Conservation (phyloP, 768 basidiomycete genomes). For the Clavulina sp. region DNA sequence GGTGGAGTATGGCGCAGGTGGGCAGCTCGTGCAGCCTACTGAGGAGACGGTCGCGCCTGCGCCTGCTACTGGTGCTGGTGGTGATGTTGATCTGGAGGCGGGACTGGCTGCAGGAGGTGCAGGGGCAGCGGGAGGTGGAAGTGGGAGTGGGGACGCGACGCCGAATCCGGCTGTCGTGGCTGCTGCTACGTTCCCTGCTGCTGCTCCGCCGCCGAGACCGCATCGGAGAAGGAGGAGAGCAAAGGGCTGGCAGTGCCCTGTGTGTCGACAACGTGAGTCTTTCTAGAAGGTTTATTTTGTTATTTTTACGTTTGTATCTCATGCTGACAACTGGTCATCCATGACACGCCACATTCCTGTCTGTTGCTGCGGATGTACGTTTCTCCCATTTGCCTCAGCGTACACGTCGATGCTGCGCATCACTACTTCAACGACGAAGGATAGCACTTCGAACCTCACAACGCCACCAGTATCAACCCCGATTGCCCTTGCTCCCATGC, state of each 20-base stretch:
- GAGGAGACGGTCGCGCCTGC: conserved; percentile 18
- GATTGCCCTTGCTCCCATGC: neutral
- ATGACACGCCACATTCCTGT: neutral
- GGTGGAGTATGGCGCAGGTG: conserved; percentile 94
- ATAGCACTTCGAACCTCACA: conserved; percentile 25
- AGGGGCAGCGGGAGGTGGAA: conserved; percentile 8
- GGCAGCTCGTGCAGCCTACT: conserved; percentile 50
- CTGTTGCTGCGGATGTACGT: too few species aligned
- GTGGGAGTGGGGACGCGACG: conserved; percentile 2
- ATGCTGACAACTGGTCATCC: too few species aligned
- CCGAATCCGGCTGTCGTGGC: conserved; percentile 18
- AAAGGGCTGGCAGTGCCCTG: conserved; percentile 95
- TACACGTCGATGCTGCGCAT: conserved; percentile 79
- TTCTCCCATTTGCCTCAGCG: conserved; percentile 26
- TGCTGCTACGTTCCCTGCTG: conserved; percentile 9
- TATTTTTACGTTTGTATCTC: too few species aligned
- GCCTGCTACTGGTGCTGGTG: conserved; percentile 15
- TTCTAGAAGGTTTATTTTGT: neutral
- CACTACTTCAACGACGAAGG: too few species aligned
- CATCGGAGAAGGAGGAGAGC: conserved; percentile 72
- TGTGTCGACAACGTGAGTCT: conserved; percentile 79
- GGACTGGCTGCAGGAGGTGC: conserved; percentile 5
- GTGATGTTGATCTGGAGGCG: conserved; percentile 1
- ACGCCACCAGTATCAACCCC: neutral
- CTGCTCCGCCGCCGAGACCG: conserved; percentile 19